Evolutionary conservation across 176 grass and related monocot species (phyloP), one percentile per base, ranked within the genome.

Genomic region (Carex myosuroides): DNA sequence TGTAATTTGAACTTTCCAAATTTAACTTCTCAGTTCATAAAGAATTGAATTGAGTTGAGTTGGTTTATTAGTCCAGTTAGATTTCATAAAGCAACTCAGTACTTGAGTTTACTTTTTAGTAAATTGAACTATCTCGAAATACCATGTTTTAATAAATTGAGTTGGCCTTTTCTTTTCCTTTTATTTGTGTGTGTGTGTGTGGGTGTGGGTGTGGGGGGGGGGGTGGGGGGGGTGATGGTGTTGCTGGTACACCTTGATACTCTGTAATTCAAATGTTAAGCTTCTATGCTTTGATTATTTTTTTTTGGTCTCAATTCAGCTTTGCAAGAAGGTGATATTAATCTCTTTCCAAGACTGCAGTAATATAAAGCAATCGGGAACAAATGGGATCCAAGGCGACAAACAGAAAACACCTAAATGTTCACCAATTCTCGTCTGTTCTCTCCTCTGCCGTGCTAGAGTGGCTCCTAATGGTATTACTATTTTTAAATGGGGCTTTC

Each of bases 391-490:
- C 87, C 69, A 91, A 70, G 79, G 18, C 57, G 12, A 82, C 33
- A 57, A 63, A 10, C 10, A 2, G 59, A 8, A 71, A 21, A 37
- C 53, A 22, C 5, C 78, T 69, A 29, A 79, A 85, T 57, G 61
- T 83, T 41, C 85, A 79, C 5, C 87, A 68, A 11, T 62, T 94
- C 60, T 94, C 84, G 0, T 55, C 83, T 30, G 72, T 89, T 9
- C 62, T 93, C 29, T 91, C 84, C 69, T 87, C 92, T 4, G 85
- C 81, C 3, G 24, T 89, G 20, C 60, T 90, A 33, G 95, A 98
- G 74, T 95, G 92, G 92, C 35, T 86, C 12, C 71, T 95, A 63
- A 90, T 98, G 81, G 73, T 95, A 20, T 71, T 98, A 50, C 63
- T 98, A 62, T 87, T 95, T 32, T 20, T 93, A 24, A 89, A 90